Conservation (phyloP, 2,329 filamentous ascomycete species). For the Trichoderma koningii region DNA sequence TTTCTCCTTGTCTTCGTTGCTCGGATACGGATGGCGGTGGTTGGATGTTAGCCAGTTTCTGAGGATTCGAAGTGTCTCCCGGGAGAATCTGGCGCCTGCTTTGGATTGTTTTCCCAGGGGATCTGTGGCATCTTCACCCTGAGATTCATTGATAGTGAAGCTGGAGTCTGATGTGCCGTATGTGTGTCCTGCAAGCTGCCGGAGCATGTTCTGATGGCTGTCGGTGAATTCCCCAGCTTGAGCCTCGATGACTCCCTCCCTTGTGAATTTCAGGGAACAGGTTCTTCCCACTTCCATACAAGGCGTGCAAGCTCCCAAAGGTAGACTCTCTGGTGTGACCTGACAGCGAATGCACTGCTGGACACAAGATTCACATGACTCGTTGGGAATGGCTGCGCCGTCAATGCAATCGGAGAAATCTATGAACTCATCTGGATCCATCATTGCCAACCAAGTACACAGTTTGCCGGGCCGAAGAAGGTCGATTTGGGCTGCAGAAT, state of each 20-base stretch:
- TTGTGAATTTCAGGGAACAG: background rate
- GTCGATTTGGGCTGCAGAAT: background rate
- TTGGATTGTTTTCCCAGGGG: background rate
- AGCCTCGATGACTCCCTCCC: background rate
- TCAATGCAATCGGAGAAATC: background rate
- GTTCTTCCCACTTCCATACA: background rate
- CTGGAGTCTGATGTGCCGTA: background rate
- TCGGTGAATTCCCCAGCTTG: background rate
- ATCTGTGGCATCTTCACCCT: background rate
- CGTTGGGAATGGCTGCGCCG: background rate
- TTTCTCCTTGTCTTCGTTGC: conserved; percentile 75
- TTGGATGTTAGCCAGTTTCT: conserved; percentile 79
- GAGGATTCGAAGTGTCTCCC: conserved; percentile 71
- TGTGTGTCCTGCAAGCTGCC: background rate
- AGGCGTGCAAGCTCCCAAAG: background rate
- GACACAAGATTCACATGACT: conserved; percentile 6
- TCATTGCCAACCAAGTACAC: background rate
- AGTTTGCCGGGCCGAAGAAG: background rate
- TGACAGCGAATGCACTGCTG: background rate
- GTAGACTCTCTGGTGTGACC: background rate
- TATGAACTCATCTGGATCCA: background rate
- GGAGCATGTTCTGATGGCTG: background rate
- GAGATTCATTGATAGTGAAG: background rate
- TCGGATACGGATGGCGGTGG: conserved; percentile 77
- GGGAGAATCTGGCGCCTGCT: conserved; percentile 51